Base-by-base conservation (phyloP, 768 basidiomycete genomes). In the Pleurotus ostreatus region DNA sequence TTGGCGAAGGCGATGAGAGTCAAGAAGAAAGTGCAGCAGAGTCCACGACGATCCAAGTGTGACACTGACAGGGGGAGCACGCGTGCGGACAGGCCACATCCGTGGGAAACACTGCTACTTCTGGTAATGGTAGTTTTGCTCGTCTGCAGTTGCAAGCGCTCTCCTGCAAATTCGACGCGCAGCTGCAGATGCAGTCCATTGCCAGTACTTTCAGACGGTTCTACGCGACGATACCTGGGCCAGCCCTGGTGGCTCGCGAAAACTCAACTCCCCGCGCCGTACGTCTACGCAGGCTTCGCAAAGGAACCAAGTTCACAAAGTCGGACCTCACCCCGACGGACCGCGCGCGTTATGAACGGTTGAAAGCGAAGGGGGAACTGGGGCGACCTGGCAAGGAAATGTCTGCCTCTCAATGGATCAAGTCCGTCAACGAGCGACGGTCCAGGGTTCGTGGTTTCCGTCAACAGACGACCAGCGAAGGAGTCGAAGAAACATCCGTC, bases 191-290 rank as follows among this genome's bases (percentile, higher is more conserved):
- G 72, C 72, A 71, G 63, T 64, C 65, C 45, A 60, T 75, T 45
- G 65, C 69, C 59, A 64, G 67, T 16, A 66, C 67, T 55, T 62
- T 68, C 56, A 64, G 70, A 47, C 71, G 74, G 30, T 62, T 71
- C 13, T 78, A 74, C 65, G 70, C 72, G 40, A 77, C 74, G 45
- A 71, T 71, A 58, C 74, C 73, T 34, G 67, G 74, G 22, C 65
- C 72, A 47, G 76, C 79, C 38, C 68, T 81, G 37, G 74, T 68
- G 38, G 88, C 89, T 2, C 76, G 86, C 43, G 86, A 85, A 25
- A 77, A 83, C 6, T 91, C 89, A 0, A 81, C 87, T 0, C 89
- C 89, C 1, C 78, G 84, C 43, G 86, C 88, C 23, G 88, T 92
- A 49, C 84, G 85, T 56, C 75, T 82, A 15, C 86, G 89, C 52